A percentile compares a stretch with the other conserved stretches of the same genome.
These are phyloP conservation scores for Polyporus arcularius DNA, from an alignment of 768 basidiomycete genomes.

Conservation along the genomic window DNA sequence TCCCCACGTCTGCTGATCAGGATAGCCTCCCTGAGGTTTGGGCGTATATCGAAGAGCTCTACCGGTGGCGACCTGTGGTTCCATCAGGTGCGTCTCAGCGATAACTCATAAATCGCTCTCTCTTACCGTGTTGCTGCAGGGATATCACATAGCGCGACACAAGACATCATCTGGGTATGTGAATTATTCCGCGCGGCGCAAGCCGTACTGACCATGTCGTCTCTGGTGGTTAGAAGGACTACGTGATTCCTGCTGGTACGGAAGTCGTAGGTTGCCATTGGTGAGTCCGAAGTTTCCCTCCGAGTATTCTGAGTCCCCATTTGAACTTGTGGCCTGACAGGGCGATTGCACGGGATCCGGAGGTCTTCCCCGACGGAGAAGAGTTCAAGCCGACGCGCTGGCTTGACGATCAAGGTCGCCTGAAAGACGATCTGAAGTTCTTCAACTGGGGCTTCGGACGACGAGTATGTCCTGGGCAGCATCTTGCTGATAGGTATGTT, in stretches of 20 bases:
- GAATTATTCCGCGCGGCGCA: too few relatives aligned
- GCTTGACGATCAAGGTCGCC: slow-evolving; percentile 30
- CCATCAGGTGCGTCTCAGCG: slow-evolving; percentile 26
- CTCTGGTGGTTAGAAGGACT: slow-evolving; percentile 29
- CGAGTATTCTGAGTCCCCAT: neutral
- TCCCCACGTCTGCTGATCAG: slow-evolving; percentile 43
- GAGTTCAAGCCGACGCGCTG: slow-evolving; percentile 35
- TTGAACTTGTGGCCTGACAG: slow-evolving; percentile 9
- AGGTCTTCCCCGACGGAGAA: slow-evolving; percentile 34
- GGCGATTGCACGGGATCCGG: slow-evolving; percentile 36
- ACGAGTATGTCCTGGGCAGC: slow-evolving; percentile 65
- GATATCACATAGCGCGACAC: slow-evolving; percentile 64
- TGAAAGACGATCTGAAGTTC: slow-evolving; percentile 31
- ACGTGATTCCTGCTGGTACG: slow-evolving; percentile 42
- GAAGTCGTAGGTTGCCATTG: slow-evolving; percentile 41
- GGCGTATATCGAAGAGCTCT: slow-evolving; percentile 43
- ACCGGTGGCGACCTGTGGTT: slow-evolving; percentile 44
- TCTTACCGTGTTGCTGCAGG: slow-evolving; percentile 38
- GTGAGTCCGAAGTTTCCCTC: slow-evolving; percentile 19
- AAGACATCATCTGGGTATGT: slow-evolving; percentile 62
- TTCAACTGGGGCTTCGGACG: slow-evolving; percentile 40
- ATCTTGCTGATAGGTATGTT: slow-evolving; percentile 45
- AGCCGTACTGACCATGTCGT: neutral
- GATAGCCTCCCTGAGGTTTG: slow-evolving; percentile 37
- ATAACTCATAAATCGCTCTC: neutral